Percentiles rank a stretch among this genome's conserved stretches.
phyloP scores from a whole-genome alignment of 805 yeast genomes.

The Candida argentea region DNA sequence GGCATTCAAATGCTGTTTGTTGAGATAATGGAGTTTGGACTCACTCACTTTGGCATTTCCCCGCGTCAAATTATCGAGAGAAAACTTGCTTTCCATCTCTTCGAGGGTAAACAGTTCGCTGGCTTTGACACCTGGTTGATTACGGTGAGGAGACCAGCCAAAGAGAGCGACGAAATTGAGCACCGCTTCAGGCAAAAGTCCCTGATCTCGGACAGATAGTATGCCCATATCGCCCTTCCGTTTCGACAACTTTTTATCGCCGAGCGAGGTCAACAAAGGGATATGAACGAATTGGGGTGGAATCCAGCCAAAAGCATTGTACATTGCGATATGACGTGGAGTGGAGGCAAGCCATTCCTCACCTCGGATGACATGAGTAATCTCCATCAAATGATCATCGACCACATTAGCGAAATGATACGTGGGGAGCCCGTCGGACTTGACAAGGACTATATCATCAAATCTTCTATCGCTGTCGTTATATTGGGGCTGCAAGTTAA shows the following conservation, averaged over 20 bases:
- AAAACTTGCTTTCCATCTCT: conserved; percentile 47
- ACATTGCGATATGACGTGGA: conserved; percentile 85
- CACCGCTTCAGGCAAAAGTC: conserved; percentile 79
- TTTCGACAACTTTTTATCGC: conserved; percentile 74
- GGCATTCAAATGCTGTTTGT: conserved; percentile 52
- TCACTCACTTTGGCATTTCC: conserved; percentile 91
- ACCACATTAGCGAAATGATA: conserved; percentile 94
- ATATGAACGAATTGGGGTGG: conserved; percentile 82
- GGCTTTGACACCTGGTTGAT: conserved; percentile 32
- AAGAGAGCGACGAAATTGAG: conserved; percentile 79
- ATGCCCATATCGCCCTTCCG: conserved; percentile 78
- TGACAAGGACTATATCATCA: conserved; percentile 83
- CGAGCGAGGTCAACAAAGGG: conserved; percentile 69
- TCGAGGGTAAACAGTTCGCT: conserved; percentile 43
- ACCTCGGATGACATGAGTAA: conserved; percentile 92
- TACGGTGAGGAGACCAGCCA: conserved; percentile 88
- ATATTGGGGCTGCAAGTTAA: conserved; percentile 72
- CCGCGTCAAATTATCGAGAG: conserved; percentile 66
- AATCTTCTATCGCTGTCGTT: conserved; percentile 61
- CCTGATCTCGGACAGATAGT: conserved; percentile 42
- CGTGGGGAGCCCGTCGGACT: conserved; percentile 93
- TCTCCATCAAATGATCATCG: conserved; percentile 88
- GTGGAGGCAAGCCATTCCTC: conserved; percentile 98
- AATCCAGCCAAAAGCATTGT: conserved; percentile 76
- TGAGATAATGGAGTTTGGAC: conserved; percentile 64